Conservation (phyloP, 2,329 filamentous ascomycete genomes). For the Paracorniculantispora psalliotae region DNA sequence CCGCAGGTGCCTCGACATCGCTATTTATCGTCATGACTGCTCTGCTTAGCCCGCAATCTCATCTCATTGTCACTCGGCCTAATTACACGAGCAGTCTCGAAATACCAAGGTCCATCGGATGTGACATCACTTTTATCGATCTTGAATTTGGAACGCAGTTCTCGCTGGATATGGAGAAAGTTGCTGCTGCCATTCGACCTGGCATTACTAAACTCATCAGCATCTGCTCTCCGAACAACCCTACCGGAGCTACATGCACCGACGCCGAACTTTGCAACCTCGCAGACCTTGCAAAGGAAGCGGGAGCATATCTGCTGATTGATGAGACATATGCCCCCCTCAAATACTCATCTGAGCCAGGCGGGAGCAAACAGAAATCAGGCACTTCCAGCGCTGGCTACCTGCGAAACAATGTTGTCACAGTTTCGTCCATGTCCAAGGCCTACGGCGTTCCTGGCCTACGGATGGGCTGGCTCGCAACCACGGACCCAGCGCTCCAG, state of each 20-base stretch:
- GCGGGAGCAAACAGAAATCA: slow-evolving; percentile 17
- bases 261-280: slow-evolving; percentile 1
- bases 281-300: slow-evolving; percentile 16
- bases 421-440: slow-evolving; percentile 22
- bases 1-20: slow-evolving; percentile 19
- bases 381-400: too few relatives aligned
- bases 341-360: slow-evolving; percentile 12
- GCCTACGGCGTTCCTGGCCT: slow-evolving; percentile 20
- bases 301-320: slow-evolving; percentile 16
- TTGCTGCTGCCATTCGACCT: slow-evolving; percentile 17
- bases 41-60: slow-evolving; percentile 14
- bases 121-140: slow-evolving; percentile 20
- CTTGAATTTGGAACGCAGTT: slow-evolving; percentile 18
- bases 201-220: slow-evolving; percentile 20
- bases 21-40: slow-evolving; percentile 21
- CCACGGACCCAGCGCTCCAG: slow-evolving; percentile 15
- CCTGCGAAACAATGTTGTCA: too few relatives aligned
- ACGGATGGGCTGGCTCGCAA: slow-evolving; percentile 20
- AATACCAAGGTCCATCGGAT: slow-evolving; percentile 20
- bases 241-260: slow-evolving; percentile 16
- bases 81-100: slow-evolving; percentile 24
- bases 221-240: slow-evolving; percentile 22
- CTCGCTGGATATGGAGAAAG: slow-evolving; percentile 13
- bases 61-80: slow-evolving; percentile 21
- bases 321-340: slow-evolving; percentile 23